These are phyloP conservation scores for Clitopilus hobsonii DNA, from an alignment of 768 basidiomycete species.

Conservation along the genomic window DNA sequence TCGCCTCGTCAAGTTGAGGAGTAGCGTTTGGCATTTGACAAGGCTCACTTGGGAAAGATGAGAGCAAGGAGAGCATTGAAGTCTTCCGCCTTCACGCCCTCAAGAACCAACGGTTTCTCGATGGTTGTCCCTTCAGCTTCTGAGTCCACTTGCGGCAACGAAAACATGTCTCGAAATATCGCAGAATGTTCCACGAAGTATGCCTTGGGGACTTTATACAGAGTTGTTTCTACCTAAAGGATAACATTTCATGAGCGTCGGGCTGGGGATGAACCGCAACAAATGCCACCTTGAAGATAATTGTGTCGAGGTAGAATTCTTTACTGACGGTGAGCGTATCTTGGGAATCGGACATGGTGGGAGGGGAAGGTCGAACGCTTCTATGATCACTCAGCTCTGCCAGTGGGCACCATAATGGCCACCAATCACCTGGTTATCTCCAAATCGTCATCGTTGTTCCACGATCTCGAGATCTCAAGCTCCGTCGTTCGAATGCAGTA, in stretches of 20 bases:
- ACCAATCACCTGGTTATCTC: too few relatives aligned
- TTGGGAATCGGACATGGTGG: too few relatives aligned
- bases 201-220: constrained; percentile 13
- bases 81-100: constrained; percentile 9
- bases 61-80: constrained; percentile 10
- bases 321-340: too few relatives aligned
- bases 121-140: constrained; percentile 7
- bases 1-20: too few relatives aligned
- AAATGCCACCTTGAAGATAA: neutral
- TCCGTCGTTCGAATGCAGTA: too few relatives aligned
- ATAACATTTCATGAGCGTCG: neutral
- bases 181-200: constrained; percentile 7
- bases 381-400: too few relatives aligned
- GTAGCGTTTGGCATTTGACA: neutral
- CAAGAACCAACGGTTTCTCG: constrained; percentile 7
- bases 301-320: neutral
- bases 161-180: constrained; percentile 12
- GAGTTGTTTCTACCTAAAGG: constrained; percentile 11
- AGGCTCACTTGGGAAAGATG: constrained; percentile 12
- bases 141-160: constrained; percentile 4
- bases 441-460: too few relatives aligned
- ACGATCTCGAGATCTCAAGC: too few relatives aligned
- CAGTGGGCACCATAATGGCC: too few relatives aligned
- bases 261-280: neutral
- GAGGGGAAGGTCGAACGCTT: too few relatives aligned